Evolutionary conservation across 2,329 filamentous ascomycete genomes (phyloP).

Genomic region (Aspergillus japonicus): DNA sequence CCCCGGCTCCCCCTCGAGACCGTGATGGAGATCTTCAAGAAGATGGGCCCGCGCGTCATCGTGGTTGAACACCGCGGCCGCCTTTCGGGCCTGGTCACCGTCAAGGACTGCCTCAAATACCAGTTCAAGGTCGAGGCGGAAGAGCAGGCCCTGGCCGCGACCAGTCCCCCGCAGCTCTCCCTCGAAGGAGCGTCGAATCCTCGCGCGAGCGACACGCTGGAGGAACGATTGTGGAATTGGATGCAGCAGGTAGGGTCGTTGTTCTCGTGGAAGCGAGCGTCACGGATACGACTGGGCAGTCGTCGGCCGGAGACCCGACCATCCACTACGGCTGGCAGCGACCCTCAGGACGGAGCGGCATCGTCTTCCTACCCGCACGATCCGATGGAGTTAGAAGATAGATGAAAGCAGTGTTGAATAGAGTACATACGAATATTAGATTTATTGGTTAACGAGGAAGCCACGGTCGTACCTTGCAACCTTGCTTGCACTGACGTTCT

Average conservation of each 20-base stretch:
- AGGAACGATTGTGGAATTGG: slow-evolving; percentile 40
- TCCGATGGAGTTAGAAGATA: slow-evolving; percentile 37
- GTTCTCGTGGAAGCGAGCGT: slow-evolving; percentile 18
- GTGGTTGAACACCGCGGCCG: slow-evolving; percentile 86
- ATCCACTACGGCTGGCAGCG: not conserved
- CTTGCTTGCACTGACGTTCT: too few relatives aligned
- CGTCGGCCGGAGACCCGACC: slow-evolving; percentile 18
- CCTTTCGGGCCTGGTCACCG: slow-evolving; percentile 81
- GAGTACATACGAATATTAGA: not conserved
- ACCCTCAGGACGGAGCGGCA: not conserved
- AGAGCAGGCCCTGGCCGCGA: slow-evolving; percentile 58
- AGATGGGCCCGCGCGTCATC: slow-evolving; percentile 92
- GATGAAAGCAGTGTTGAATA: slow-evolving; percentile 18
- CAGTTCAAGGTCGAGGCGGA: slow-evolving; percentile 93
- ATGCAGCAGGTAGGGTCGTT: slow-evolving; percentile 33
- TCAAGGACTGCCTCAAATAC: slow-evolving; percentile 96
- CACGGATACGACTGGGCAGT: slow-evolving; percentile 14
- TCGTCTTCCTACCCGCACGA: slow-evolving; percentile 2
- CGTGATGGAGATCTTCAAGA: slow-evolving; percentile 97
- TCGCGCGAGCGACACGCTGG: slow-evolving; percentile 27
- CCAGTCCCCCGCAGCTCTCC: slow-evolving; percentile 25
- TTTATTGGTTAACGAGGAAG: too few relatives aligned
- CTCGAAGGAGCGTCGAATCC: slow-evolving; percentile 21
- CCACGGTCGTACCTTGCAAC: too few relatives aligned
- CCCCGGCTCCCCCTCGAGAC: slow-evolving; percentile 90